These are phyloP conservation scores for Yamadazyma sp. DNA, from an alignment of 1,139 yeast species.

Conservation along the genomic window DNA sequence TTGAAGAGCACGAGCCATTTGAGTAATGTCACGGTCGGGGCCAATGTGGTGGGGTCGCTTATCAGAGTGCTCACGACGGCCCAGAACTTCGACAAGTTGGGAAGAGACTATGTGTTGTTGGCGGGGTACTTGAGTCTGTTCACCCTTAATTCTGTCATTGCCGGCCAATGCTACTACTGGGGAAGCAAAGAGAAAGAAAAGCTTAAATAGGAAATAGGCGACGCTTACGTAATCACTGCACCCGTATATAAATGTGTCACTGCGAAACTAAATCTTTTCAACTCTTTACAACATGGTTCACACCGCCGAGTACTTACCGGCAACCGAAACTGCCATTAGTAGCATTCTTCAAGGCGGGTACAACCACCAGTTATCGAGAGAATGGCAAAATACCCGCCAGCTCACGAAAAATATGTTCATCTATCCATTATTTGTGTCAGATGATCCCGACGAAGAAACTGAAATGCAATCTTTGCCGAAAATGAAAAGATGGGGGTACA, in stretches of 20 bases:
- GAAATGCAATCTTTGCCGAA: slow-evolving; percentile 78
- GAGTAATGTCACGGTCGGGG: slow-evolving; percentile 53
- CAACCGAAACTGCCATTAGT: slow-evolving; percentile 61
- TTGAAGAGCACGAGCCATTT: slow-evolving; percentile 56
- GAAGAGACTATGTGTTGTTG: slow-evolving; percentile 32
- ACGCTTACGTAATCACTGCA: no score
- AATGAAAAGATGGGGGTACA: slow-evolving; percentile 84
- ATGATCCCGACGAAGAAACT: slow-evolving; percentile 76
- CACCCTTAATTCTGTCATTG: slow-evolving; percentile 30
- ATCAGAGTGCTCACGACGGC: slow-evolving; percentile 59
- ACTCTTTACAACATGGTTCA: slow-evolving; percentile 42
- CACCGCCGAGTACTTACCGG: slow-evolving; percentile 64
- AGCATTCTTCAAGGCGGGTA: slow-evolving; percentile 92
- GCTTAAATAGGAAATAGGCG: no score
- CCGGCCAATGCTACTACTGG: slow-evolving; percentile 34
- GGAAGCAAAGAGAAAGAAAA: slow-evolving; percentile 10
- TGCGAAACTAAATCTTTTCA: not conserved
- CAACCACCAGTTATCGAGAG: slow-evolving; percentile 83
- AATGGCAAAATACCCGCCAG: slow-evolving; percentile 88
- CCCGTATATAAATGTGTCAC: not conserved
- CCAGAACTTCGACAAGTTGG: slow-evolving; percentile 28
- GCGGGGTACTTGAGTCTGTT: slow-evolving; percentile 39
- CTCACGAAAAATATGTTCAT: slow-evolving; percentile 86
- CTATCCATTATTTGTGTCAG: slow-evolving; percentile 87
- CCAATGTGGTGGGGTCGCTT: slow-evolving; percentile 54